These are phyloP conservation scores for Mortierella antarctica DNA, from an alignment of 192 early-diverging fungal species.

Conservation along the genomic window DNA sequence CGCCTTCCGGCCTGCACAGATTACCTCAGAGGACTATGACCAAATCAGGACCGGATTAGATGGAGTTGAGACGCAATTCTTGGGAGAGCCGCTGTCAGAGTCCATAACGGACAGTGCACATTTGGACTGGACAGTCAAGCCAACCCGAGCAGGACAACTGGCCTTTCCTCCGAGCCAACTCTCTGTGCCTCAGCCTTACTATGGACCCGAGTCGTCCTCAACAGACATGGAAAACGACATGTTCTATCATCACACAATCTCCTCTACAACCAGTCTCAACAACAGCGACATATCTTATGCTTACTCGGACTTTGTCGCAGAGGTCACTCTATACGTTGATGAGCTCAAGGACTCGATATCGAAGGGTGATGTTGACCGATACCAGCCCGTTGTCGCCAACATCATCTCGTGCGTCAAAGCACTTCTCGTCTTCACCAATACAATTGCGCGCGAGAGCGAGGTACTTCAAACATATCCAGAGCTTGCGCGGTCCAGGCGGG, in stretches of 20 bases:
- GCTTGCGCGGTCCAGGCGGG: conserved; percentile 19
- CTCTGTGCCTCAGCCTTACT: conserved; percentile 4
- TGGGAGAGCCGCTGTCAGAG: conserved; percentile 40
- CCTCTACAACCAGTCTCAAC: conserved; percentile 9
- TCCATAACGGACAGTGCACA: conserved; percentile 26
- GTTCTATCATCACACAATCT: conserved; percentile 20
- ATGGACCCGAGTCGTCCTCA: conserved; percentile 7
- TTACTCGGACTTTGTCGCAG: conserved; percentile 42
- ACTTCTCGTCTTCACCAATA: conserved; percentile 38
- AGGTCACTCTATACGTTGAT: conserved; percentile 24
- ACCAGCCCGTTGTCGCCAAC: conserved; percentile 37
- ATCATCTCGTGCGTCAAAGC: conserved; percentile 38
- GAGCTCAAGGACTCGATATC: conserved; percentile 29
- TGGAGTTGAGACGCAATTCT: conserved; percentile 48
- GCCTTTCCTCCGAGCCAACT: conserved; percentile 43
- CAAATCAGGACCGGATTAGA: conserved; percentile 51
- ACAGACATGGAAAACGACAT: conserved; percentile 15
- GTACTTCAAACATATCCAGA: conserved; percentile 37
- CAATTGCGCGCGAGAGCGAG: conserved; percentile 39
- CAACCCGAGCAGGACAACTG: conserved; percentile 31
- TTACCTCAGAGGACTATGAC: conserved; percentile 54
- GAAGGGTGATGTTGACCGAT: conserved; percentile 16
- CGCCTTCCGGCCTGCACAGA: conserved; percentile 8
- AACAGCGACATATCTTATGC: conserved; percentile 10
- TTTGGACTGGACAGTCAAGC: conserved; percentile 19